Percentiles rank a stretch among this genome's conserved stretches.
Conservation (phyloP, 257 asterid genomes). For the Solanum pimpinellifolium region DNA sequence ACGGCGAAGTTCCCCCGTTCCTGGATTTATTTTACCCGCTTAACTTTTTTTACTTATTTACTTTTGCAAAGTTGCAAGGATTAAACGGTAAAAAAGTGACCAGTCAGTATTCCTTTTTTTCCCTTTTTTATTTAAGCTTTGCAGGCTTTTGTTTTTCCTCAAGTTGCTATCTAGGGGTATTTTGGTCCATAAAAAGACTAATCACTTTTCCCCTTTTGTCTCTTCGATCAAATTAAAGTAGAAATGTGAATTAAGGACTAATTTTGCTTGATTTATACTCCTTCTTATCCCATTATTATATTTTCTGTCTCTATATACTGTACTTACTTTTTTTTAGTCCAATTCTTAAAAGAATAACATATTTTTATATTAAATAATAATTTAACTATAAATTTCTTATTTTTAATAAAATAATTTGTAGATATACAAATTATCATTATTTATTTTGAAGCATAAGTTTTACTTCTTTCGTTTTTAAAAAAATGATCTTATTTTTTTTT, state of each 20-base stretch:
- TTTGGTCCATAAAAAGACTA: background rate
- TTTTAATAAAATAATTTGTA: too few species aligned
- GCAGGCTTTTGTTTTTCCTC: background rate
- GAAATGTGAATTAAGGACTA: background rate
- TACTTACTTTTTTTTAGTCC: too few species aligned
- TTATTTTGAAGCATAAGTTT: too few species aligned
- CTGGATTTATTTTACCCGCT: background rate
- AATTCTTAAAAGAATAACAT: accelerated
- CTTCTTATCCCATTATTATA: too few species aligned
- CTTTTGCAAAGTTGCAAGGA: slow-evolving; percentile 5
- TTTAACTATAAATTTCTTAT: too few species aligned
- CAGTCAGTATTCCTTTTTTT: background rate
- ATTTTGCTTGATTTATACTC: background rate
- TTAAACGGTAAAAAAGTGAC: background rate
- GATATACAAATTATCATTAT: accelerated
- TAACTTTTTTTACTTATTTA: background rate
- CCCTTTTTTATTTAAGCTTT: background rate
- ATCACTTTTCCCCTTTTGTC: background rate
- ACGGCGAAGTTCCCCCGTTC: slow-evolving; percentile 5
- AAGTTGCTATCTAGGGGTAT: background rate
- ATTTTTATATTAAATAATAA: too few species aligned
- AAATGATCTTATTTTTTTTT: too few species aligned
- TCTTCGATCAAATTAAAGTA: background rate
- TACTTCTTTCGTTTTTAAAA: accelerated
- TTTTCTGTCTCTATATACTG: too few species aligned